Evolutionary conservation across 2,329 filamentous ascomycete genomes (phyloP).

Genomic region (Fusarium proliferatum): DNA sequence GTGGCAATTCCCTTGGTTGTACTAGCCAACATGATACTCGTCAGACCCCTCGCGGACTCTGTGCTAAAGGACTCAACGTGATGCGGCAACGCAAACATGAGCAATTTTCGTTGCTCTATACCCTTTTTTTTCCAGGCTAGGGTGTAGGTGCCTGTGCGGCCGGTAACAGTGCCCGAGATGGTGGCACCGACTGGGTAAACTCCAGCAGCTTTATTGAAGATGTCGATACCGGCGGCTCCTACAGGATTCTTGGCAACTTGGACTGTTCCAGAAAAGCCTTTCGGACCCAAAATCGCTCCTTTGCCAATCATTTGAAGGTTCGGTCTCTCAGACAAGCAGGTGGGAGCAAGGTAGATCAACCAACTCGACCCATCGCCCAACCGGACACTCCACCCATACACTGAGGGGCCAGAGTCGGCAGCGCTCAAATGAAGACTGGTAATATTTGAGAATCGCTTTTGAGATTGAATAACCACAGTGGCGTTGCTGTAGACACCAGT

Average conservation of each 20-base stretch:
- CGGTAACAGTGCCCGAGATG: background rate
- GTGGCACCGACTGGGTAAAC: background rate
- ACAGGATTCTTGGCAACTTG: background rate
- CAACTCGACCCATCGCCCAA: background rate
- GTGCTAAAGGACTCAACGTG: background rate
- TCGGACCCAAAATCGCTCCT: background rate
- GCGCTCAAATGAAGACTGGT: background rate
- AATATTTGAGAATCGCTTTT: background rate
- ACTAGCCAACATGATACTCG: background rate
- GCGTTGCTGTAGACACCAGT: background rate
- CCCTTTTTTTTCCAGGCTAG: too few relatives aligned
- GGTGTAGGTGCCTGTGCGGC: background rate
- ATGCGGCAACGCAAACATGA: background rate
- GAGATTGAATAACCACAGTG: background rate
- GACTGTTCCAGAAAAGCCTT: background rate
- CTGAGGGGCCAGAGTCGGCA: accelerated
- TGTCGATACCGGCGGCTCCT: background rate
- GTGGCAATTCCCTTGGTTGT: background rate
- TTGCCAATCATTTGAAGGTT: background rate
- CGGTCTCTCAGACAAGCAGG: background rate
- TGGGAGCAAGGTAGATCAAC: background rate
- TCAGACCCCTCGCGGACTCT: background rate
- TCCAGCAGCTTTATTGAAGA: background rate
- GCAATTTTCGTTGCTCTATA: background rate
- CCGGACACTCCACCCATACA: background rate